Evolutionary conservation across 768 basidiomycete genomes (phyloP).

Genomic region (Strobilomyces dryophilus): DNA sequence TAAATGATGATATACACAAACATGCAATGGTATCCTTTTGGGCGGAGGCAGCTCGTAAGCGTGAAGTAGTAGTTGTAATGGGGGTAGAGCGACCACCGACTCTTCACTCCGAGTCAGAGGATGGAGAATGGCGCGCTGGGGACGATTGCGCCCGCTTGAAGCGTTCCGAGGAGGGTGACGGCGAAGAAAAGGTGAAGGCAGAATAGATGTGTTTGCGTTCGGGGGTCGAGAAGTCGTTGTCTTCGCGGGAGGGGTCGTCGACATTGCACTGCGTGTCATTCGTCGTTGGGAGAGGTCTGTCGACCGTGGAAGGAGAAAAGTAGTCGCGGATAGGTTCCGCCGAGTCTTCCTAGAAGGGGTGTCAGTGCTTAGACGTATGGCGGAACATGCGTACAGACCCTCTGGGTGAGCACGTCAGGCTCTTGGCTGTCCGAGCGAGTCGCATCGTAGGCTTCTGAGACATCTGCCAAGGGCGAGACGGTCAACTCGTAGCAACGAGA

Average conservation of each 20-base stretch:
- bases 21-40: conserved; percentile 29
- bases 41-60: conserved; percentile 6
- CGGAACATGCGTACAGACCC: conserved; percentile 36
- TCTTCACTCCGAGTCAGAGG: conserved; percentile 21
- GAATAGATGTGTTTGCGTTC: conserved; percentile 70
- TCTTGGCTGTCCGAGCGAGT: conserved; percentile 34
- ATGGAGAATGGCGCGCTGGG: conserved; percentile 21
- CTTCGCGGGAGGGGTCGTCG: conserved; percentile 59
- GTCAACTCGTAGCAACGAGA: conserved; percentile 80
- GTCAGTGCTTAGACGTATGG: neutral
- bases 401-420: conserved; percentile 42
- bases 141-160: conserved; percentile 41
- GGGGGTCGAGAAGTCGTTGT: conserved; percentile 67
- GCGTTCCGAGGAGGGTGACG: conserved; percentile 57
- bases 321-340: conserved; percentile 58
- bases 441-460: conserved; percentile 63
- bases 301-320: conserved; percentile 29
- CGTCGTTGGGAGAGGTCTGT: conserved; percentile 29
- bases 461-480: conserved; percentile 73
- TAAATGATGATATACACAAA: conserved; percentile 32
- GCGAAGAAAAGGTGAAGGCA: conserved; percentile 76
- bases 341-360: conserved; percentile 42
- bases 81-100: neutral
- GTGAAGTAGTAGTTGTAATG: neutral
- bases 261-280: conserved; percentile 25